Evolutionary conservation across 129 eudicot species (phyloP).

Genomic region (Flaveria bidentis): DNA sequence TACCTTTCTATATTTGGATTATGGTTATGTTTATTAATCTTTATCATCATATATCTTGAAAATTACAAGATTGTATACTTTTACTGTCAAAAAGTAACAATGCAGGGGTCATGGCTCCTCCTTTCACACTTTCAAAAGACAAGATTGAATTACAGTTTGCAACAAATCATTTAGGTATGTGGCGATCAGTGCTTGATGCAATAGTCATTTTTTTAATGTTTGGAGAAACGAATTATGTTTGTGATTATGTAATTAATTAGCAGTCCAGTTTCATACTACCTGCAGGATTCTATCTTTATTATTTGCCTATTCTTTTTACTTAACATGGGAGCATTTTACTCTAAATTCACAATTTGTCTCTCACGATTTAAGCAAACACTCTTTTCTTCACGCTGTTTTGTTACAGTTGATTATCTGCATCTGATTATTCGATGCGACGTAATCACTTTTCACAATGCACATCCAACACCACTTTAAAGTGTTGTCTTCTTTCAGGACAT

Average conservation of each 20-base stretch:
- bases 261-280: too few relatives aligned
- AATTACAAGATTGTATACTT: neutral
- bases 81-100: conserved; percentile 59
- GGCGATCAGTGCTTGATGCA: neutral
- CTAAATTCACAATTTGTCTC: too few relatives aligned
- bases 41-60: neutral
- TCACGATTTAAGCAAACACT: too few relatives aligned
- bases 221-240: too few relatives aligned
- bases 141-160: conserved; percentile 82
- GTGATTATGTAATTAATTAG: too few relatives aligned
- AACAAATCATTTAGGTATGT: conserved; percentile 76
- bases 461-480: neutral
- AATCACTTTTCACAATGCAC: neutral
- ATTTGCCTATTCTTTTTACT: too few relatives aligned
- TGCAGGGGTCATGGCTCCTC: conserved; percentile 93
- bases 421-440: neutral
- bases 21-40: neutral
- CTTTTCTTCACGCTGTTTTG: too few relatives aligned
- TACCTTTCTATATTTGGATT: neutral
- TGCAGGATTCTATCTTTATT: too few relatives aligned
- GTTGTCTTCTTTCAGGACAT: conserved; percentile 54
- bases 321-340: too few relatives aligned
- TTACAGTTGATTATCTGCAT: neutral
- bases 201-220: too few relatives aligned
- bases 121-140: conserved; percentile 71